Percentiles rank a stretch among this genome's conserved stretches.
phyloP scores from a whole-genome alignment of 2,329 filamentous ascomycete genomes.

The Hypoxylon sp. region DNA sequence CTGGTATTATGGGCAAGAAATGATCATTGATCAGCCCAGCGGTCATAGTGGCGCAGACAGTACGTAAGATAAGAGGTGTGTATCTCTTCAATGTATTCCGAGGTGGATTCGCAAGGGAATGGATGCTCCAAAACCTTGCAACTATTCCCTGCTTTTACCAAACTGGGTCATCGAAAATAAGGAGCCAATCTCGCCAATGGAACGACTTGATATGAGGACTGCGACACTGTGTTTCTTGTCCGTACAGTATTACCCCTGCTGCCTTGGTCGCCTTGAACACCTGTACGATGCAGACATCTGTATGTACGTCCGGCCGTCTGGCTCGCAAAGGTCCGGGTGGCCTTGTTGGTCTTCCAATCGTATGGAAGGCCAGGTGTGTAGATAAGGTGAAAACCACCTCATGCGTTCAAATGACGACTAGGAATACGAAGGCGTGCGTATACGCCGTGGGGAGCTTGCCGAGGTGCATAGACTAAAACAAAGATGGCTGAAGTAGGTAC shows the following conservation, averaged over 20 bases:
- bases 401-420: constrained; percentile 31
- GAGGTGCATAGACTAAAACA: constrained; percentile 21
- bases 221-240: constrained; percentile 45
- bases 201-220: constrained; percentile 46
- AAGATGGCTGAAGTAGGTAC: constrained; percentile 7
- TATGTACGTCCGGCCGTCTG: constrained; percentile 20
- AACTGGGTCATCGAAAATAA: constrained; percentile 44
- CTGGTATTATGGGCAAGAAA: constrained; percentile 14
- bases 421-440: constrained; percentile 34
- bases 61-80: constrained; percentile 6
- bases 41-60: constrained; percentile 5
- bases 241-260: constrained; percentile 33
- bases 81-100: constrained; percentile 14
- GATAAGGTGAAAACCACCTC: constrained; percentile 35
- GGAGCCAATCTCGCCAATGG: constrained; percentile 51
- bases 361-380: constrained; percentile 16
- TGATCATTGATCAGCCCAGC: constrained; percentile 20
- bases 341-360: constrained; percentile 32
- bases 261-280: constrained; percentile 22
- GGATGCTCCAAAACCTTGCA: constrained; percentile 44
- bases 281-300: constrained; percentile 21
- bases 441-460: constrained; percentile 25
- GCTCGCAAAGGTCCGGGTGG: constrained; percentile 18
- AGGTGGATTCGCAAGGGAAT: constrained; percentile 30
- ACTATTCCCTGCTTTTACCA: constrained; percentile 46